Evolutionary conservation across 306 rosid species (phyloP).

Genomic region (Cucurbita maxima): DNA sequence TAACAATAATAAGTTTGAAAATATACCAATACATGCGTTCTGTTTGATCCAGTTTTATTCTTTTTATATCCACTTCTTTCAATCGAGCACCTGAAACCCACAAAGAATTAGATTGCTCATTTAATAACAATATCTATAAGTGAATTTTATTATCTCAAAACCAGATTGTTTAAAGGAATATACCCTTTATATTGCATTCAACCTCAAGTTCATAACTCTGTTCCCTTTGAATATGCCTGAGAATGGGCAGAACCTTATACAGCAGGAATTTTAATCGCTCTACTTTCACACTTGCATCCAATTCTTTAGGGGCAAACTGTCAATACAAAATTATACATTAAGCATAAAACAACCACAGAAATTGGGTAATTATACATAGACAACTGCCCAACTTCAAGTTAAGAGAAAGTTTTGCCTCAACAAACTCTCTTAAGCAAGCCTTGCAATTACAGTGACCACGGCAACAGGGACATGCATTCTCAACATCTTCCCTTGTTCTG

Average conservation of each 20-base stretch:
- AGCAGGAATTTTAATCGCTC: constrained; percentile 33
- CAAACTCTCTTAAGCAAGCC: constrained; percentile 47
- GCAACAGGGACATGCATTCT: constrained; percentile 43
- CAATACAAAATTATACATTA: not conserved
- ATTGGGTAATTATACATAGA: not conserved
- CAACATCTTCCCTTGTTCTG: constrained; percentile 29
- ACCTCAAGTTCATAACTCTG: constrained; percentile 44
- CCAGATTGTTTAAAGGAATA: not conserved
- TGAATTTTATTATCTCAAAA: not conserved
- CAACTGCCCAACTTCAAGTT: not conserved
- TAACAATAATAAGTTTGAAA: not conserved
- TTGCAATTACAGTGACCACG: constrained; percentile 54
- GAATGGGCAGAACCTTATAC: constrained; percentile 39
- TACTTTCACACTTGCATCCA: constrained; percentile 25
- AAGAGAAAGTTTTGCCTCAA: constrained; percentile 15
- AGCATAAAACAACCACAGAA: not conserved
- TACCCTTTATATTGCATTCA: constrained; percentile 45
- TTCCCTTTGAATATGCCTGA: constrained; percentile 42
- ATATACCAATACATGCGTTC: constrained; percentile 62
- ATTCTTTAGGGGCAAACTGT: constrained; percentile 20
- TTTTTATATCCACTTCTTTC: constrained; percentile 32
- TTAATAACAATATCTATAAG: not conserved
- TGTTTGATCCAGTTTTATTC: constrained; percentile 23
- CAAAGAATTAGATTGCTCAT: not conserved
- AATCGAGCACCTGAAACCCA: constrained; percentile 31